Conservation (phyloP, 2,329 filamentous ascomycete species). For the Arthroderma sp. region DNA sequence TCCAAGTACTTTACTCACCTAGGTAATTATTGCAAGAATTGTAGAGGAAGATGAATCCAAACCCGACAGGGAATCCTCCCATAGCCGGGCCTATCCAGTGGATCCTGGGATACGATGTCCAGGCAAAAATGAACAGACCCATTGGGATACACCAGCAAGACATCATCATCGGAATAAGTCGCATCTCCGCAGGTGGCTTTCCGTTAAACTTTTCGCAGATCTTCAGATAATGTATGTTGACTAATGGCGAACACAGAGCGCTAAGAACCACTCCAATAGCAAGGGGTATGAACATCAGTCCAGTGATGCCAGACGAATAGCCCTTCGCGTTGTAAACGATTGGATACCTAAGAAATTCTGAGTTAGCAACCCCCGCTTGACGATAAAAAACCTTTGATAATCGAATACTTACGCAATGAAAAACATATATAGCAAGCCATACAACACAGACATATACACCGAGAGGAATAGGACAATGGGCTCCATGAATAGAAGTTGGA, state of each 20-base stretch:
- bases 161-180: slow-evolving; percentile 71
- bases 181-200: slow-evolving; percentile 60
- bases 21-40: slow-evolving; percentile 67
- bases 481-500: slow-evolving; percentile 73
- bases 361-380: slow-evolving; percentile 8
- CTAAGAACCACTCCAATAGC: slow-evolving; percentile 61
- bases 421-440: slow-evolving; percentile 40
- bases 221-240: slow-evolving; percentile 70
- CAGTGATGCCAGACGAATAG: slow-evolving; percentile 58
- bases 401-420: slow-evolving; percentile 41
- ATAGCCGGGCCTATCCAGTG: slow-evolving; percentile 61
- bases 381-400: slow-evolving; percentile 16
- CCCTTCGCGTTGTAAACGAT: slow-evolving; percentile 70
- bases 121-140: slow-evolving; percentile 55
- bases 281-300: slow-evolving; percentile 76
- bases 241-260: slow-evolving; percentile 52
- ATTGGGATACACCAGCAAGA: slow-evolving; percentile 61
- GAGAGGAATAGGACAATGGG: slow-evolving; percentile 75
- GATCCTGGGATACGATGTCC: slow-evolving; percentile 52
- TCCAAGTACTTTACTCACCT: slow-evolving; percentile 15
- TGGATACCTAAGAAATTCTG: slow-evolving; percentile 24
- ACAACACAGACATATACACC: slow-evolving; percentile 70
- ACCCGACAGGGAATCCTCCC: slow-evolving; percentile 59
- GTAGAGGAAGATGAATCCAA: slow-evolving; percentile 74
- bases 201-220: slow-evolving; percentile 51